Conservation (phyloP, 2,329 filamentous ascomycete species). For the Ceratocystis eucalypticola region DNA sequence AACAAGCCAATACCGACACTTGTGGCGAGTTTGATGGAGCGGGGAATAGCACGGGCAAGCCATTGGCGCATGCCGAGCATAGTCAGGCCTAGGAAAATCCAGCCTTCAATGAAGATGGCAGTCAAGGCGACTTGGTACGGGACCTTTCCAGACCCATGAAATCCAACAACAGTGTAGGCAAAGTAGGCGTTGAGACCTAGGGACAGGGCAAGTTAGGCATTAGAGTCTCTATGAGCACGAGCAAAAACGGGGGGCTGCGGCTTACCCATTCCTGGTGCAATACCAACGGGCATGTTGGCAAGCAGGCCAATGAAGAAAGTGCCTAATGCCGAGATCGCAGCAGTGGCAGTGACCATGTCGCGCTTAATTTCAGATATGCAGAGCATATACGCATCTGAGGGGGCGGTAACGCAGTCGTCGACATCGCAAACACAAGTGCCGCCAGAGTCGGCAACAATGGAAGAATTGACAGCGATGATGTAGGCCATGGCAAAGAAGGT, state of each 20-base stretch:
- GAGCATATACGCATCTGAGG: slow-evolving; percentile 39
- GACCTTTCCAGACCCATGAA: slow-evolving; percentile 58
- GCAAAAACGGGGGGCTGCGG: not conserved
- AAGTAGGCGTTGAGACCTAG: slow-evolving; percentile 69
- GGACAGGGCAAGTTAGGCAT: slow-evolving; percentile 13
- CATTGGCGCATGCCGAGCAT: slow-evolving; percentile 73
- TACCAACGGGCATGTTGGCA: slow-evolving; percentile 50
- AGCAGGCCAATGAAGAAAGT: slow-evolving; percentile 76
- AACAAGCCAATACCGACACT: slow-evolving; percentile 79
- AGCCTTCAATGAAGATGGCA: slow-evolving; percentile 78
- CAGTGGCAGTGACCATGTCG: slow-evolving; percentile 72
- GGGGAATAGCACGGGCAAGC: slow-evolving; percentile 71
- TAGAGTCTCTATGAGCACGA: no score
- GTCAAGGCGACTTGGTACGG: slow-evolving; percentile 66
- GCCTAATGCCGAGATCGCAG: slow-evolving; percentile 64
- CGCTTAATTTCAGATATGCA: slow-evolving; percentile 54
- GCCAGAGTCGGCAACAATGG: slow-evolving; percentile 48
- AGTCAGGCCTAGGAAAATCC: slow-evolving; percentile 69
- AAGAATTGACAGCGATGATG: slow-evolving; percentile 41
- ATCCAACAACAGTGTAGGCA: slow-evolving; percentile 61
- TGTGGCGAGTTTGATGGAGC: slow-evolving; percentile 74
- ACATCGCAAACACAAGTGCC: slow-evolving; percentile 59
- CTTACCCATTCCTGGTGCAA: slow-evolving; percentile 32
- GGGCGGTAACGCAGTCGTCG: slow-evolving; percentile 22
- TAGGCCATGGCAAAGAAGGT: slow-evolving; percentile 57